Conservation (phyloP, 805 yeast genomes). For the Debaryomyces tyrocola region DNA sequence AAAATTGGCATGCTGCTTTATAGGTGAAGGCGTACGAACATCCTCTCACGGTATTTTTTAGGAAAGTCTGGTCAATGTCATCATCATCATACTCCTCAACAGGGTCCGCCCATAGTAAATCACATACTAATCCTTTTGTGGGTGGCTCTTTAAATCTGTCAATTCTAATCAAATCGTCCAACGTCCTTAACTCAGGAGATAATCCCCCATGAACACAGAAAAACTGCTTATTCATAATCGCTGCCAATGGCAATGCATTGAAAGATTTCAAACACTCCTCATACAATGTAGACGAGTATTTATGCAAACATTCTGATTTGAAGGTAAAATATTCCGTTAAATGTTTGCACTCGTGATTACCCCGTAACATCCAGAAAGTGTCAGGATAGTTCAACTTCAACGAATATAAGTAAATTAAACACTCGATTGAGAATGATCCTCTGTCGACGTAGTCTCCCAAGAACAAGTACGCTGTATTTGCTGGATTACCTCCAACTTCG, state of each 20-base stretch:
- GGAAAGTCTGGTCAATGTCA: conserved; percentile 46
- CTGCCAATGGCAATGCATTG: conserved; percentile 87
- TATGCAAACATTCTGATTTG: conserved; percentile 85
- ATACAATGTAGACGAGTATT: conserved; percentile 66
- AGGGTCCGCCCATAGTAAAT: conserved; percentile 95
- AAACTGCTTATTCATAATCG: conserved; percentile 89
- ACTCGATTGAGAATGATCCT: conserved; percentile 87
- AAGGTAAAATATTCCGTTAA: conserved; percentile 92
- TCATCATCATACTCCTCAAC: conserved; percentile 72
- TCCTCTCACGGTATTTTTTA: conserved; percentile 77
- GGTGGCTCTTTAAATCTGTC: conserved; percentile 93
- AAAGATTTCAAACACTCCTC: conserved; percentile 76
- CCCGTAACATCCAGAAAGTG: conserved; percentile 79
- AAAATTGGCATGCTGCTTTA: conserved; percentile 75
- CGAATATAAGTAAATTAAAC: conserved; percentile 71
- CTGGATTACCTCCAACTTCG: conserved; percentile 92
- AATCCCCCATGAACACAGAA: conserved; percentile 97
- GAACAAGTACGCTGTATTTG: conserved; percentile 72
- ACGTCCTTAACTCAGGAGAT: conserved; percentile 74
- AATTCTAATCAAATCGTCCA: conserved; percentile 66
- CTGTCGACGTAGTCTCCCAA: conserved; percentile 95
- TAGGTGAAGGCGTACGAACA: conserved; percentile 91
- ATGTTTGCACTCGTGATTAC: conserved; percentile 94
- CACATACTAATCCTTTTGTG: conserved; percentile 91
- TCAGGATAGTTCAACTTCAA: conserved; percentile 74